Conservation (phyloP, 441 rosid genomes). For the Gossypium davidsonii region DNA sequence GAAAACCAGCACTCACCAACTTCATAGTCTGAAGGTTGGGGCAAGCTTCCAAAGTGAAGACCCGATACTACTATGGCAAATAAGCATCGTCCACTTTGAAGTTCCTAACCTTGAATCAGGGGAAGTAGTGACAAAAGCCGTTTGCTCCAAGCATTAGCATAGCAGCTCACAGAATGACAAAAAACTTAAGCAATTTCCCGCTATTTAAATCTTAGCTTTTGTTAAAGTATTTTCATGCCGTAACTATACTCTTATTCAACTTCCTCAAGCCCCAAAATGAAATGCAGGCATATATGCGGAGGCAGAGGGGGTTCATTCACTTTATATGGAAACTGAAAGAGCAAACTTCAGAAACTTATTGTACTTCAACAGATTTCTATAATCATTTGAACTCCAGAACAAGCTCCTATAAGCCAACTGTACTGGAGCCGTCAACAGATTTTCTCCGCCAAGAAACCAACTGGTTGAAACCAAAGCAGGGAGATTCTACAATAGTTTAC, state of each 20-base stretch:
- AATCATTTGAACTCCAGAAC: constrained; percentile 11
- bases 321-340: background rate
- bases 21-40: background rate
- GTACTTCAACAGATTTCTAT: constrained; percentile 5
- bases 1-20: background rate
- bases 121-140: background rate
- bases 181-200: background rate
- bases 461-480: constrained; percentile 16
- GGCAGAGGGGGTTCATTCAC: background rate
- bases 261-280: background rate
- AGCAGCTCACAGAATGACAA: background rate
- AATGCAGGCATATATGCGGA: background rate
- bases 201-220: background rate
- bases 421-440: constrained; percentile 15
- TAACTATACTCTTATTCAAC: background rate
- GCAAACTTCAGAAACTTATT: background rate
- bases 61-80: background rate
- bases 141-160: background rate
- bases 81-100: background rate
- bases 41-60: background rate
- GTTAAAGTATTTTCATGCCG: background rate
- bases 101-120: background rate
- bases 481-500: constrained; percentile 16
- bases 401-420: constrained; percentile 10
- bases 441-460: constrained; percentile 15